Evolutionary conservation across 2,329 filamentous ascomycete genomes (phyloP).

Genomic region (Epichloe festucae): DNA sequence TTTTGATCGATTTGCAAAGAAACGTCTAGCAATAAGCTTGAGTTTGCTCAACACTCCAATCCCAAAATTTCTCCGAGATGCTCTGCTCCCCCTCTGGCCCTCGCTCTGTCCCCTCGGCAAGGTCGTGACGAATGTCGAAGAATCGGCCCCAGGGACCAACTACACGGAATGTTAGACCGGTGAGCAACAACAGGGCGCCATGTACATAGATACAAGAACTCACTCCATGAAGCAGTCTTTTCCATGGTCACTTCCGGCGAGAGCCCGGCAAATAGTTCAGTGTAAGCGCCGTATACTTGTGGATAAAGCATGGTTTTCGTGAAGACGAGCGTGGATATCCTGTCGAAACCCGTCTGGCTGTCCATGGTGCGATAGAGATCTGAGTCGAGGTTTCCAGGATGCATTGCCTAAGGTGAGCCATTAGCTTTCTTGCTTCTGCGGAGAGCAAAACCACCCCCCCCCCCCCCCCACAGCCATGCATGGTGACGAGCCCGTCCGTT

Average conservation of each 20-base stretch:
- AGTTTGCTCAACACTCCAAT: constrained; percentile 24
- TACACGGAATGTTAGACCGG: constrained; percentile 3
- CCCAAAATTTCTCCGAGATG: constrained; percentile 21
- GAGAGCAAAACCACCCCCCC: no score
- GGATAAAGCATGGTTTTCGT: constrained; percentile 5
- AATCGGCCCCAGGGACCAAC: constrained; percentile 26
- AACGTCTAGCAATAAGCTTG: not conserved
- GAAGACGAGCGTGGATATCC: no score
- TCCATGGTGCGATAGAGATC: constrained; percentile 22
- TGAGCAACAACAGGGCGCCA: not conserved
- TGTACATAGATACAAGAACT: not conserved
- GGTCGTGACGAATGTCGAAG: constrained; percentile 16
- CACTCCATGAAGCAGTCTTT: not conserved
- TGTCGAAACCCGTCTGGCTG: no score
- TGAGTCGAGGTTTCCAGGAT: constrained; percentile 27
- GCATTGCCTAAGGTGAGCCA: constrained; percentile 12
- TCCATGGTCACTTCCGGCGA: constrained; percentile 28
- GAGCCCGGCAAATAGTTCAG: constrained; percentile 32
- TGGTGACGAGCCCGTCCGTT: no score
- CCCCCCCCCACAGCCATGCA: no score
- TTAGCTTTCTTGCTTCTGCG: no score
- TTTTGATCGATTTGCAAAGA: no score
- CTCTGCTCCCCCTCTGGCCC: constrained; percentile 22
- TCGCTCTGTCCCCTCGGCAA: constrained; percentile 16
- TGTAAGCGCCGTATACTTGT: constrained; percentile 30